A percentile compares a stretch with the other conserved stretches of the same genome.
These are phyloP conservation scores for Corylus avellana DNA, from an alignment of 306 rosid genomes.

Conservation along the genomic window DNA sequence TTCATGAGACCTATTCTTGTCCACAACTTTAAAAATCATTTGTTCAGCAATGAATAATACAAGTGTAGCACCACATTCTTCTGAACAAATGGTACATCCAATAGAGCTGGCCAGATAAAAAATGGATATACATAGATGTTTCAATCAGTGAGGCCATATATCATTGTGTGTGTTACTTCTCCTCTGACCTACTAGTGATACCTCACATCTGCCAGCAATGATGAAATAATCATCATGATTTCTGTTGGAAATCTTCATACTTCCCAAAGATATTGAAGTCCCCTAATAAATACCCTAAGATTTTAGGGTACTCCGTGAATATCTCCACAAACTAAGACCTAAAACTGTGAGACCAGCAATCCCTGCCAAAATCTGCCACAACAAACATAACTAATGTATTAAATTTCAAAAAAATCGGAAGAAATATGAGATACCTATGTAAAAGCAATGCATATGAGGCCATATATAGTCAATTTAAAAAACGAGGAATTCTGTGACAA, in stretches of 20 bases:
- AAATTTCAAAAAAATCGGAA: background rate
- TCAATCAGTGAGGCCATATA: slow-evolving; percentile 1
- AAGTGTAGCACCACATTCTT: background rate
- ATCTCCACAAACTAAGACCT: slow-evolving; percentile 71
- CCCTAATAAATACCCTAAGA: slow-evolving; percentile 37
- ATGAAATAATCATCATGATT: slow-evolving; percentile 18
- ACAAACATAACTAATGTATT: slow-evolving; percentile 6
- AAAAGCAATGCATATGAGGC: background rate
- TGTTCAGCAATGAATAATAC: background rate
- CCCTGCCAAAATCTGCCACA: slow-evolving; percentile 70
- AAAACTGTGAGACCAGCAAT: slow-evolving; percentile 61
- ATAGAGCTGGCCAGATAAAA: background rate
- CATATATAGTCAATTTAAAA: background rate
- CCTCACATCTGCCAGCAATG: slow-evolving; percentile 22
- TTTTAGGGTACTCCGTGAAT: slow-evolving; percentile 46
- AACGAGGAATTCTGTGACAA: background rate
- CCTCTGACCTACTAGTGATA: slow-evolving; percentile 6
- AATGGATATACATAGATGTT: slow-evolving; percentile 2
- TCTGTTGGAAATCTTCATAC: slow-evolving; percentile 17
- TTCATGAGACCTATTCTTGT: background rate
- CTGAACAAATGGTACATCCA: background rate
- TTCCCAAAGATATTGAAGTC: slow-evolving; percentile 15
- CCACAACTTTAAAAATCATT: background rate
- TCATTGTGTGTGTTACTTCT: background rate
- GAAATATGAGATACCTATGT: background rate